phyloP scores from a whole-genome alignment of 176 grass and related monocot species.

The Coix lacrymajobi region DNA sequence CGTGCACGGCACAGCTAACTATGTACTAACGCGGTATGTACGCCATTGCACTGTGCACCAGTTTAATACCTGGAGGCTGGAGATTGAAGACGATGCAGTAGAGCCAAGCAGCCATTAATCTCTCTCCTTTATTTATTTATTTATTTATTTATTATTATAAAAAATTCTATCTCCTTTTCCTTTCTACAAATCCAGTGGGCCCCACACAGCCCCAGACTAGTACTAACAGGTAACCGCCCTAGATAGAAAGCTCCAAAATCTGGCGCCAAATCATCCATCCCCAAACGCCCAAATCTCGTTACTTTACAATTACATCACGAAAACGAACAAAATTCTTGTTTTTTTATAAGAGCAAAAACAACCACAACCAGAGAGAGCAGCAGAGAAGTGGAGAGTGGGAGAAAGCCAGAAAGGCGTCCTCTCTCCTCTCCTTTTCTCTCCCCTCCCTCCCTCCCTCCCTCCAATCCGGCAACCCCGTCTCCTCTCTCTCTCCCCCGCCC shows the following conservation, averaged over 20 bases:
- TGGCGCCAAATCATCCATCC: constrained; percentile 2
- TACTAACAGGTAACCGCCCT: not conserved
- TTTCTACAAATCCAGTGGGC: not conserved
- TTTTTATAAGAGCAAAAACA: not conserved
- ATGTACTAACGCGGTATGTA: not conserved
- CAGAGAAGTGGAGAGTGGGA: not conserved
- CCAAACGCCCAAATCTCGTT: constrained; percentile 12
- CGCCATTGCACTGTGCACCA: not conserved
- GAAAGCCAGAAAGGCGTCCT: not conserved
- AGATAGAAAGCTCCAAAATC: constrained; percentile 9
- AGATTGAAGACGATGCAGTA: not conserved
- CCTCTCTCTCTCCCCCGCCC: not conserved
- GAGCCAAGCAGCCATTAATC: not conserved
- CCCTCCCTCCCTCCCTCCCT: not conserved
- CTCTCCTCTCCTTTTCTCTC: not conserved
- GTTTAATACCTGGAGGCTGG: not conserved
- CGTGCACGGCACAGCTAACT: not conserved
- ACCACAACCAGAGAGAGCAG: not conserved
- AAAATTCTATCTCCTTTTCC: not conserved
- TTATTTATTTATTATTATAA: no score
- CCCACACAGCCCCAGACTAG: not conserved
- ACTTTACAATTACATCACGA: constrained; percentile 19
- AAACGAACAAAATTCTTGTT: not conserved
- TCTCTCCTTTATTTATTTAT: no score
- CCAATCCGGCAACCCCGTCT: not conserved